phyloP scores from a whole-genome alignment of 1,284 basidiomycete genomes.

The Ustilago tritici region DNA sequence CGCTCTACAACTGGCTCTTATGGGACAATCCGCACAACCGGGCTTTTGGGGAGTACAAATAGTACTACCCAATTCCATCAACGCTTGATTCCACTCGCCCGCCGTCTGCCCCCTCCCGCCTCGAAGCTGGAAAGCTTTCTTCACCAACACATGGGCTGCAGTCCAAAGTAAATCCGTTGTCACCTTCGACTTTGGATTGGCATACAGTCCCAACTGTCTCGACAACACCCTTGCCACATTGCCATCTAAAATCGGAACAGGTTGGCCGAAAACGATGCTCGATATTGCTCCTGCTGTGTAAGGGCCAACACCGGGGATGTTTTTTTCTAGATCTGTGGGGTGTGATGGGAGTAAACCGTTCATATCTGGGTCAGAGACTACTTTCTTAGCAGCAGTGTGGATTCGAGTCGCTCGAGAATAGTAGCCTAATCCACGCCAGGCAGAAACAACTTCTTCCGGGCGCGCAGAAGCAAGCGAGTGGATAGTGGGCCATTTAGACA shows the following conservation, averaged over 20 bases:
- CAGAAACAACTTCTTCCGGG: constrained; percentile 66
- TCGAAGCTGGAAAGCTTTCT: constrained; percentile 26
- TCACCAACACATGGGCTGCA: constrained; percentile 55
- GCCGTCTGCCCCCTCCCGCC: constrained; percentile 37
- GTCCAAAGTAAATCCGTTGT: constrained; percentile 63
- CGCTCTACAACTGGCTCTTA: constrained; percentile 49
- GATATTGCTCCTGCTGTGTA: constrained; percentile 77
- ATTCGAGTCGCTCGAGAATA: constrained; percentile 66
- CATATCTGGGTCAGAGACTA: constrained; percentile 68
- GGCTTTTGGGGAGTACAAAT: constrained; percentile 54
- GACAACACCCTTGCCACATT: constrained; percentile 64
- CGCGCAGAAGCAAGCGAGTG: constrained; percentile 79
- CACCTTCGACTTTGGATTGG: constrained; percentile 58
- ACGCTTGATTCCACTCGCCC: constrained; percentile 66
- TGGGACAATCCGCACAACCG: constrained; percentile 56
- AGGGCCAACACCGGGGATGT: constrained; percentile 88
- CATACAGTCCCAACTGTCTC: constrained; percentile 61
- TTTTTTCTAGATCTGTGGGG: constrained; percentile 82
- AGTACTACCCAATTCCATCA: constrained; percentile 67
- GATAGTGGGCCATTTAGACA: constrained; percentile 64
- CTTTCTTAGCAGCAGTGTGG: constrained; percentile 61
- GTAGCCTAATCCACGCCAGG: constrained; percentile 67
- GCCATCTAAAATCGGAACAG: constrained; percentile 65
- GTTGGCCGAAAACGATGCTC: constrained; percentile 64
- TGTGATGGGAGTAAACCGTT: constrained; percentile 82